Evolutionary conservation across 2,329 filamentous ascomycete species (phyloP), one percentile per base, ranked within the genome.

Genomic region (Torrubiellomyces zombiae): DNA sequence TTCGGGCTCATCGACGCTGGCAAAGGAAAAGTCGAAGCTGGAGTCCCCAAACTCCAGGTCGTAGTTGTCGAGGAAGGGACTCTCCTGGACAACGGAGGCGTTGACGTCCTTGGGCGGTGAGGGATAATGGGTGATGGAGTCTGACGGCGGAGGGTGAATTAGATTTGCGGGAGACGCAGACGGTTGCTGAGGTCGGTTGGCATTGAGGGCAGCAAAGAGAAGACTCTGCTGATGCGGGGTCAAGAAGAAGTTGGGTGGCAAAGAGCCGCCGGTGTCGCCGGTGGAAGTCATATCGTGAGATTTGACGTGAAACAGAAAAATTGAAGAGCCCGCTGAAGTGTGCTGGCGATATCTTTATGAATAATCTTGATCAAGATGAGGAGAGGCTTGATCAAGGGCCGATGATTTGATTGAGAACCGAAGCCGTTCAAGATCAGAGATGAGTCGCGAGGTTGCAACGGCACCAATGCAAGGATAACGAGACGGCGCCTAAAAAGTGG

Each of bases 41-140:
- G 65, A 67, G 41, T 85, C 78, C 30, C 85, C 80, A 29, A 82
- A 72, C 23, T 79, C 74, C 35, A 78, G 75, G 36, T 78, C 73
- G 40, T 83, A 89, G 35, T 47, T 48, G 44, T 93, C 82, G 29
- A 91, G 61, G 42, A 75, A 85, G 0, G 85, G 82, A 34, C 77
- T 89, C 24, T 83, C 77, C 16, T 82, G 70, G 21, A 70, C 65
- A 34, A 57, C 63, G 28, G 38, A 28, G 20, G 23, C 24, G 18
- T 36, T 38, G 19, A 59, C 55, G 14, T 40, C 43, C 36, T 58
- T 53, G 23, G 46, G 37, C 10, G 63, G 60, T 8, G 63, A 66
- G 26, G 53, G 53, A n/a, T n/a, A n/a, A n/a, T n/a, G n/a, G 32
- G 61, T 58, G 33, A 67, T 47, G 25, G 65, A 51, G 27, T 45